phyloP scores from a whole-genome alignment of 1,139 yeast genomes.

The Yamadazyma diospyri region DNA sequence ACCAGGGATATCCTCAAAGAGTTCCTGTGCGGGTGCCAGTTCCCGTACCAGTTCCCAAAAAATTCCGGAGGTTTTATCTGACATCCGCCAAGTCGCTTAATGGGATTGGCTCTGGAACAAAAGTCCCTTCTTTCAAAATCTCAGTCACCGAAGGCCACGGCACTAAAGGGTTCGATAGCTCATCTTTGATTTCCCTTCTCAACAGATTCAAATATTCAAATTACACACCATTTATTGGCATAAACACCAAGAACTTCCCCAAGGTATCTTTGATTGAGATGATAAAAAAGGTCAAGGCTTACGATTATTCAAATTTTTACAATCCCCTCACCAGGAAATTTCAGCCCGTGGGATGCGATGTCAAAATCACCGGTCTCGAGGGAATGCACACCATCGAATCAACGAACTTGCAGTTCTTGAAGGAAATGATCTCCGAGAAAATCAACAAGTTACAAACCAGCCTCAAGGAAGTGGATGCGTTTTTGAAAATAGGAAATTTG shows the following conservation, averaged over 20 bases:
- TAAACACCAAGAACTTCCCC: conserved; percentile 8
- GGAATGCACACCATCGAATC: neutral
- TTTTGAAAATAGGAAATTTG: conserved; percentile 11
- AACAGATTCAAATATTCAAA: neutral
- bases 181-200: neutral
- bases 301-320: conserved; percentile 10
- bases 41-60: conserved; percentile 5
- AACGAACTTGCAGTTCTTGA: neutral
- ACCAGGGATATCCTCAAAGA: conserved; percentile 8
- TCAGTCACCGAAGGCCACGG: too few species aligned
- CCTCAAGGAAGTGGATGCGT: conserved; percentile 5
- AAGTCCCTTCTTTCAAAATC: neutral
- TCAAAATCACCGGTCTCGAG: conserved; percentile 7
- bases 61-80: conserved; percentile 6
- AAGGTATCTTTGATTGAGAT: conserved; percentile 5
- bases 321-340: conserved; percentile 8
- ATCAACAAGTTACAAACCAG: conserved; percentile 5
- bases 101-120: neutral
- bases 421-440: conserved; percentile 1
- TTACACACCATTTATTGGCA: conserved; percentile 1
- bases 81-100: conserved; percentile 2
- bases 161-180: neutral
- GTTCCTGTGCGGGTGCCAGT: conserved; percentile 13
- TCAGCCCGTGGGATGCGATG: conserved; percentile 11
- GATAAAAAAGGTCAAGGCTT: conserved; percentile 4